These are phyloP conservation scores for Cicer yamashitae DNA, from an alignment of 306 rosid species.

Conservation along the genomic window DNA sequence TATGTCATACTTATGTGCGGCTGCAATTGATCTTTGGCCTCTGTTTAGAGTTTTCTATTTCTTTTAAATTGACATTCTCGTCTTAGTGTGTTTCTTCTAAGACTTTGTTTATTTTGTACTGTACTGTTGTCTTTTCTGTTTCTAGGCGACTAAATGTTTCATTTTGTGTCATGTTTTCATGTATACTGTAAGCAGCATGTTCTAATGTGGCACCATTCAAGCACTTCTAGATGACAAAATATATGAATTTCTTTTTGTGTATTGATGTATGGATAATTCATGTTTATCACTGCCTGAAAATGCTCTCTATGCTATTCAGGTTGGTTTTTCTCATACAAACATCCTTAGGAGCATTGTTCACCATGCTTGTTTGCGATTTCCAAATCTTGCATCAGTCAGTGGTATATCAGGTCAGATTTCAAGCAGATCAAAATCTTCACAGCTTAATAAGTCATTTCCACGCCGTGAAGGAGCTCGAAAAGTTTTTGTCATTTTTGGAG, in stretches of 20 bases:
- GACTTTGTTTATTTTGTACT: background rate
- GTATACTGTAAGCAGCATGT: constrained; percentile 8
- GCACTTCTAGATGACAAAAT: constrained; percentile 28
- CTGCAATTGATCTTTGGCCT: background rate
- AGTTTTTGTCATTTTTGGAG: constrained; percentile 94
- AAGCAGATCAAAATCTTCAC: constrained; percentile 53
- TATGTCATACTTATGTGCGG: constrained; percentile 2
- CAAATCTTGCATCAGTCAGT: constrained; percentile 64
- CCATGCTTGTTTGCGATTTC: constrained; percentile 86
- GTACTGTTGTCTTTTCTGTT: constrained; percentile 9
- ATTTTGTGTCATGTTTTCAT: constrained; percentile 2
- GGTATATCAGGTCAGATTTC: constrained; percentile 52
- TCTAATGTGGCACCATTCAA: constrained; percentile 15
- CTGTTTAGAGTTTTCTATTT: background rate
- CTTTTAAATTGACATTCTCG: constrained; percentile 3
- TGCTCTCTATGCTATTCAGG: constrained; percentile 56
- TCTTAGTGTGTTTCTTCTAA: background rate
- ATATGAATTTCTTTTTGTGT: constrained; percentile 1
- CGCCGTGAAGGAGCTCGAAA: constrained; percentile 55
- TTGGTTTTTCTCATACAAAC: constrained; percentile 95
- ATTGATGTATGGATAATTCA: constrained; percentile 19
- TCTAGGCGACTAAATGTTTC: constrained; percentile 25
- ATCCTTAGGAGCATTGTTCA: constrained; percentile 78
- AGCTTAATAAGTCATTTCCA: constrained; percentile 49
- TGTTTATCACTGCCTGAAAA: constrained; percentile 28